A percentile compares a stretch with the other conserved stretches of the same genome.
Conservation (phyloP, 176 grass and related monocot genomes). For the Pontederia paniculata region DNA sequence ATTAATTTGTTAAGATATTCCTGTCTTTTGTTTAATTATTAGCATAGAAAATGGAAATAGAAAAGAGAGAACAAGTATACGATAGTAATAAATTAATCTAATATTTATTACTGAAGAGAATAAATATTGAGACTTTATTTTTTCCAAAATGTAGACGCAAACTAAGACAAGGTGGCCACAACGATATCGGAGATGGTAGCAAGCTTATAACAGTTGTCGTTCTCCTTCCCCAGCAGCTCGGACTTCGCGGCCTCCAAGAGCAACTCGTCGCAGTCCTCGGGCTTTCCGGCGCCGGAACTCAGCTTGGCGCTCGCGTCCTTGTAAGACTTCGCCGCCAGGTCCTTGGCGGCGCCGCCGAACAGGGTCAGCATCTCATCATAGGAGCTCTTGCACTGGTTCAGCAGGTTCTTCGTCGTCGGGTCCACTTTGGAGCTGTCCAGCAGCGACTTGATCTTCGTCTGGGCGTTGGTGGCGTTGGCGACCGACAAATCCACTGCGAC, state of each 20-base stretch:
- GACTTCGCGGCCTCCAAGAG: not conserved
- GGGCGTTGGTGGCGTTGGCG: slow-evolving; percentile 9
- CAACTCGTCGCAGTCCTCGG: not conserved
- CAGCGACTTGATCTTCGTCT: slow-evolving; percentile 22
- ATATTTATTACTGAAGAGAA: too few species aligned
- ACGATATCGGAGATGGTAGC: not conserved
- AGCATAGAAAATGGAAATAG: too few species aligned
- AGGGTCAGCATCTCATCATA: not conserved
- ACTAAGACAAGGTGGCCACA: not conserved
- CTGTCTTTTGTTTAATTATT: too few species aligned
- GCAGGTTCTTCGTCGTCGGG: not conserved
- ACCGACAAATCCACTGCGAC: slow-evolving; percentile 23
- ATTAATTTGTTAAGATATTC: too few species aligned
- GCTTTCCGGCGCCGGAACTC: not conserved
- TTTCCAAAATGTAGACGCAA: not conserved
- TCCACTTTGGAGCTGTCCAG: slow-evolving; percentile 2
- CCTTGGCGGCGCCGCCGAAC: not conserved
- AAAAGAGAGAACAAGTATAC: too few species aligned
- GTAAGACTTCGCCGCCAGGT: not conserved
- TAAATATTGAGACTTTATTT: too few species aligned
- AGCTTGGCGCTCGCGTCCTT: not conserved
- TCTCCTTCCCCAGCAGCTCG: not conserved
- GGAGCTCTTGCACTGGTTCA: not conserved
- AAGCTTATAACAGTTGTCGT: not conserved
- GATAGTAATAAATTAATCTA: too few species aligned